These are phyloP conservation scores for Diaporthe capsici DNA, from an alignment of 2,329 filamentous ascomycete species.

Conservation along the genomic window DNA sequence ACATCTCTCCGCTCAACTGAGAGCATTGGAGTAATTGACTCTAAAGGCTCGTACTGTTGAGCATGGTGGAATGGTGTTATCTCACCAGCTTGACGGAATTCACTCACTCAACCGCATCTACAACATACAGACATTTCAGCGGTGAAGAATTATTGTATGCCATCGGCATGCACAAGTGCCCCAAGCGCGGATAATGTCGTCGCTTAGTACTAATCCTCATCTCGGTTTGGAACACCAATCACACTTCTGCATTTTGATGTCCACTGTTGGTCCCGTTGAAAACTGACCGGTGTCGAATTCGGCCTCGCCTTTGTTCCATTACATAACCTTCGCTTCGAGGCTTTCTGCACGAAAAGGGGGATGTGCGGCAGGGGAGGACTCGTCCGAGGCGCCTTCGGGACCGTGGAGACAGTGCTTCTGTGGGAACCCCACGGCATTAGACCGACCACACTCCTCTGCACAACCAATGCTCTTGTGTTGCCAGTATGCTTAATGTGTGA, in stretches of 20 bases:
- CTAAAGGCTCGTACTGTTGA: neutral
- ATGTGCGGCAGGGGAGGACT: neutral
- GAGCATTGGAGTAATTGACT: neutral
- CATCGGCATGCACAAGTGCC: neutral
- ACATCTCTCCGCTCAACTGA: no score
- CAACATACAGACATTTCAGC: no score
- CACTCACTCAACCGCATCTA: no score
- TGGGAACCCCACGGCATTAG: neutral
- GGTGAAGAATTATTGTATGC: no score
- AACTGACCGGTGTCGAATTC: neutral
- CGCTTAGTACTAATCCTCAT: neutral
- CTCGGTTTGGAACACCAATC: neutral
- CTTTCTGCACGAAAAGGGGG: constrained; percentile 8
- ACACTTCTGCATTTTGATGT: neutral
- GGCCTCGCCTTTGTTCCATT: neutral
- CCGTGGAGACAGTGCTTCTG: constrained; percentile 1
- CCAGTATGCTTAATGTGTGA: neutral
- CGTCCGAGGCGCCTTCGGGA: neutral
- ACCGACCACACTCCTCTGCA: neutral
- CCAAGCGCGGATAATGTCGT: neutral
- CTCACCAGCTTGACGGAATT: neutral
- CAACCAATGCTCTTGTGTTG: neutral
- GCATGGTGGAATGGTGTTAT: neutral
- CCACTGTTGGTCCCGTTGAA: neutral
- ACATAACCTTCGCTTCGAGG: neutral